These are phyloP conservation scores for Ballota nigra DNA, from an alignment of 257 asterid genomes.

Conservation along the genomic window DNA sequence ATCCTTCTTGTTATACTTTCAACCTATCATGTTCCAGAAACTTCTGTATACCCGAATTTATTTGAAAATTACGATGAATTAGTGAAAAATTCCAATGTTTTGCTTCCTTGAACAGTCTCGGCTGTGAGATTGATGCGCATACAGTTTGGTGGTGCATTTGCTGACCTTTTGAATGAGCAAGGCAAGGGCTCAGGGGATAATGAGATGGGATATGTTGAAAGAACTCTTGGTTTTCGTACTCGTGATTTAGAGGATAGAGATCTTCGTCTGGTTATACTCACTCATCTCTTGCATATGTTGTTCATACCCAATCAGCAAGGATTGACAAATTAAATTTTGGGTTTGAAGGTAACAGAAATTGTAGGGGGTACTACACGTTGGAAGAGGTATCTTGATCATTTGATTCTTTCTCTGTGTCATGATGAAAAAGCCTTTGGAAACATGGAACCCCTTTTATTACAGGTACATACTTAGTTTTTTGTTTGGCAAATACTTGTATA, in stretches of 20 bases:
- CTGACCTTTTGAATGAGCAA: slow-evolving; percentile 91
- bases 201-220: slow-evolving; percentile 94
- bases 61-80: background rate
- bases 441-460: slow-evolving; percentile 95
- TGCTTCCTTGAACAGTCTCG: slow-evolving; percentile 48
- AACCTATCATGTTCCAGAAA: background rate
- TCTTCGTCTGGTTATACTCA: slow-evolving; percentile 64
- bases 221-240: slow-evolving; percentile 88
- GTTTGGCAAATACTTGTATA: background rate
- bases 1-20: no score
- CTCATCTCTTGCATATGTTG: slow-evolving; percentile 19
- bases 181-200: slow-evolving; percentile 90
- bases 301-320: background rate
- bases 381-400: slow-evolving; percentile 92
- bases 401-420: slow-evolving; percentile 86
- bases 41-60: background rate
- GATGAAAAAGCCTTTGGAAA: slow-evolving; percentile 55
- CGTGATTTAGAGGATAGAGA: slow-evolving; percentile 85
- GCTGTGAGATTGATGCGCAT: slow-evolving; percentile 96
- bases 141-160: slow-evolving; percentile 89
- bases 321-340: slow-evolving; percentile 7
- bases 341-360: slow-evolving; percentile 74
- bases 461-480: slow-evolving; percentile 39
- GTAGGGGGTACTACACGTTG: slow-evolving; percentile 98
- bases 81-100: background rate